Evolutionary conservation across 306 rosid species (phyloP).

Genomic region (Acacia acuminata): DNA sequence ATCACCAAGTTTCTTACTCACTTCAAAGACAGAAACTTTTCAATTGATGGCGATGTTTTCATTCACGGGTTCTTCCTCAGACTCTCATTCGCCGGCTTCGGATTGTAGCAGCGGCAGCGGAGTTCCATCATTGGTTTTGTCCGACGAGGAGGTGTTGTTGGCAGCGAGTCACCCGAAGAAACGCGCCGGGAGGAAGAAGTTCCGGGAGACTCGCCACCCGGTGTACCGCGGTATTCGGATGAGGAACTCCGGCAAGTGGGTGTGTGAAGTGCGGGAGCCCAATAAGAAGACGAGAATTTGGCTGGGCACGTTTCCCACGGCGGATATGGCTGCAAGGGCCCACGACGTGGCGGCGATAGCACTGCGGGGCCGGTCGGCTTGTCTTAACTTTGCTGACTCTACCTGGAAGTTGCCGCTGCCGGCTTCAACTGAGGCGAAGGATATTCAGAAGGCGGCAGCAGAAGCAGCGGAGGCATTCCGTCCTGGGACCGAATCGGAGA

Average conservation of each 20-base stretch:
- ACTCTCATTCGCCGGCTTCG: conserved; percentile 30
- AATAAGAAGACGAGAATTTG: conserved; percentile 64
- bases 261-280: conserved; percentile 83
- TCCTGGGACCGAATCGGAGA: conserved; percentile 28
- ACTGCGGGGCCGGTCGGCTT: conserved; percentile 56
- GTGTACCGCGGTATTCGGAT: conserved; percentile 72
- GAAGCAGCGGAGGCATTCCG: conserved; percentile 72
- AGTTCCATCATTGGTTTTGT: not conserved
- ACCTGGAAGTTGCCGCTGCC: conserved; percentile 59
- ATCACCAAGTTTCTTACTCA: no score
- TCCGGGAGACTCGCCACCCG: conserved; percentile 85
- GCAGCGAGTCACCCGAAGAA: conserved; percentile 74
- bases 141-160: conserved; percentile 56
- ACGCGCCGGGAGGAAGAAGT: conserved; percentile 87
- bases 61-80: conserved; percentile 3
- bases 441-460: conserved; percentile 64
- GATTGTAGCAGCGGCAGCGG: conserved; percentile 30
- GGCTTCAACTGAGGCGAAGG: conserved; percentile 49
- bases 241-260: conserved; percentile 81
- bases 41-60: conserved; percentile 37
- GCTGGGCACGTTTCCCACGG: conserved; percentile 63
- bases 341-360: conserved; percentile 84
- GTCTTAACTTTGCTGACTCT: conserved; percentile 80
- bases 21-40: no score
- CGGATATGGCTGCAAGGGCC: conserved; percentile 88